Conservation (phyloP, 2,329 filamentous ascomycete species). For the Ilyonectria destructans region DNA sequence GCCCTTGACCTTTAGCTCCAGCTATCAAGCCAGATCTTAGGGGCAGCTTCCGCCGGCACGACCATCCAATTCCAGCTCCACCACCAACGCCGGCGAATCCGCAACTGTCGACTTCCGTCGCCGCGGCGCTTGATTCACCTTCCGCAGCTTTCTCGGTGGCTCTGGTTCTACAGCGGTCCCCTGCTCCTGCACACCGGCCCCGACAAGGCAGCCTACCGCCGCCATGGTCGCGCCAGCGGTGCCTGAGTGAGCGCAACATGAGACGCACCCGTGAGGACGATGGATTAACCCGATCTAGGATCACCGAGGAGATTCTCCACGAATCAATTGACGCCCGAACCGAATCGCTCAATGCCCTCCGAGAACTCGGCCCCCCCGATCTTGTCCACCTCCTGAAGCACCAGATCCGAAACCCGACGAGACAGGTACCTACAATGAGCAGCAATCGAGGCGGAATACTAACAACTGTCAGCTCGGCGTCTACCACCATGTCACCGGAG, state of each 20-base stretch:
- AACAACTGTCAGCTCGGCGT: slow-evolving; percentile 79
- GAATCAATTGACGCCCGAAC: slow-evolving; percentile 94
- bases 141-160: slow-evolving; percentile 22
- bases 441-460: slow-evolving; percentile 40
- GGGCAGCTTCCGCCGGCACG: slow-evolving; percentile 44
- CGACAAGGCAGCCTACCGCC: slow-evolving; percentile 46
- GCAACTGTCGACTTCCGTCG: slow-evolving; percentile 24
- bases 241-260: slow-evolving; percentile 74
- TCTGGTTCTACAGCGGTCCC: slow-evolving; percentile 6
- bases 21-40: slow-evolving; percentile 53
- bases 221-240: slow-evolving; percentile 83
- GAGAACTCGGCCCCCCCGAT: slow-evolving; percentile 96
- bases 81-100: slow-evolving; percentile 36
- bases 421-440: slow-evolving; percentile 63
- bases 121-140: slow-evolving; percentile 10
- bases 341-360: slow-evolving; percentile 86
- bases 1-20: slow-evolving; percentile 42
- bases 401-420: slow-evolving; percentile 70
- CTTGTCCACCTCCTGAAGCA: slow-evolving; percentile 94
- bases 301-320: slow-evolving; percentile 93
- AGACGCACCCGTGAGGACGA: slow-evolving; percentile 18
- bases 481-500: slow-evolving; percentile 97
- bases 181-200: slow-evolving; percentile 30
- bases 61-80: slow-evolving; percentile 43
- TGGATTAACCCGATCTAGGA: slow-evolving; percentile 67